Conservation (phyloP, 768 basidiomycete genomes). For the Piloderma croceum region DNA sequence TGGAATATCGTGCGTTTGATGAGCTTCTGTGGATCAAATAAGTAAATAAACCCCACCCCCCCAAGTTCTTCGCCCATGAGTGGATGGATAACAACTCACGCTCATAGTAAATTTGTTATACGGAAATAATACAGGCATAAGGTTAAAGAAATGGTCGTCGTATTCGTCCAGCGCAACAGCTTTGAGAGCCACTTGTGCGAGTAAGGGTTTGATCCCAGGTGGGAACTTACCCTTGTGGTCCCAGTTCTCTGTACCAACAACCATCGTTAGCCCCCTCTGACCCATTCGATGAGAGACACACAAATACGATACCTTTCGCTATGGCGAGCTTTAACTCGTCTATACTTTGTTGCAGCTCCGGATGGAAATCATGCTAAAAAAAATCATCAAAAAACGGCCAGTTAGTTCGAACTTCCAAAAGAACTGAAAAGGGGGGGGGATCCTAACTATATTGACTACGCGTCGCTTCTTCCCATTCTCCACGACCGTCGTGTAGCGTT, state of each 20-base stretch:
- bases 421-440: slow-evolving; percentile 5
- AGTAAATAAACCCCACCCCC: neutral
- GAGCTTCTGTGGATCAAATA: slow-evolving; percentile 58
- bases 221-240: slow-evolving; percentile 88
- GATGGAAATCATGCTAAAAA: slow-evolving; percentile 59
- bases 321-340: slow-evolving; percentile 58
- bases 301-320: slow-evolving; percentile 40
- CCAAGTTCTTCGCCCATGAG: neutral
- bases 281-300: too few relatives aligned
- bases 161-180: slow-evolving; percentile 86
- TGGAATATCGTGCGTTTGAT: slow-evolving; percentile 84
- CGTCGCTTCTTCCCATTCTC: slow-evolving; percentile 64
- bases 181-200: slow-evolving; percentile 65
- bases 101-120: slow-evolving; percentile 96
- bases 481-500: slow-evolving; percentile 43
- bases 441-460: slow-evolving; percentile 63
- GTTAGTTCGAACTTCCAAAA: too few relatives aligned
- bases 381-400: slow-evolving; percentile 3
- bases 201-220: slow-evolving; percentile 62
- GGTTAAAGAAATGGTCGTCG: slow-evolving; percentile 86
- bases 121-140: slow-evolving; percentile 83
- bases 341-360: slow-evolving; percentile 58
- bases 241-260: slow-evolving; percentile 67
- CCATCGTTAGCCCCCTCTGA: neutral
- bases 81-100: slow-evolving; percentile 34